Conservation (phyloP, 2,329 filamentous ascomycete species). For the Alternaria consortialis region DNA sequence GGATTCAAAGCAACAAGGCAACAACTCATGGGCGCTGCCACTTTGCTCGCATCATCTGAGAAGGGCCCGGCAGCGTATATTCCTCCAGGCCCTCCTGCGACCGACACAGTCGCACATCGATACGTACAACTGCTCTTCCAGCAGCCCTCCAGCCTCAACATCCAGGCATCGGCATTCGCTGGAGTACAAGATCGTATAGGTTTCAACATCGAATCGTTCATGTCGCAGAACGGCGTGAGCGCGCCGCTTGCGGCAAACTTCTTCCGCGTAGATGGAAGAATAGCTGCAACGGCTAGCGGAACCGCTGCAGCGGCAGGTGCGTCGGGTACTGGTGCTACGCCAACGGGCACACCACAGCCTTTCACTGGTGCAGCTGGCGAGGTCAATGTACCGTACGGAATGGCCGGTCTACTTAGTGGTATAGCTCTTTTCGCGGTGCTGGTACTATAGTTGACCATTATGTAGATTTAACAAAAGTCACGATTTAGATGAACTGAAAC, state of each 20-base stretch:
- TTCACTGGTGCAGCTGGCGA: slow-evolving; percentile 32
- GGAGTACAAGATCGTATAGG: slow-evolving; percentile 32
- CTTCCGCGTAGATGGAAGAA: slow-evolving; percentile 47
- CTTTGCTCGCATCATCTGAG: slow-evolving; percentile 38
- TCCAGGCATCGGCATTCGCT: slow-evolving; percentile 34
- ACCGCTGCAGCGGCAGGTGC: neutral
- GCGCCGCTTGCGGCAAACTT: slow-evolving; percentile 47
- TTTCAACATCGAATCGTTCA: slow-evolving; percentile 44
- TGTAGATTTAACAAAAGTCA: neutral
- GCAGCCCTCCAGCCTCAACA: slow-evolving; percentile 37
- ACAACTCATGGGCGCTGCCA: slow-evolving; percentile 27
- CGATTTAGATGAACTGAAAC: neutral
- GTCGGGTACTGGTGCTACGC: slow-evolving; percentile 24
- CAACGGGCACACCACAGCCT: slow-evolving; percentile 22
- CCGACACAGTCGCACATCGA: slow-evolving; percentile 45
- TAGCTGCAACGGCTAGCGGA: slow-evolving; percentile 12
- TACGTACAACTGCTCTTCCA: slow-evolving; percentile 48
- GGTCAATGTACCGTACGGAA: slow-evolving; percentile 20
- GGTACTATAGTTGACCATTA: slow-evolving; percentile 6
- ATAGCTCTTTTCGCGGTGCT: slow-evolving; percentile 27
- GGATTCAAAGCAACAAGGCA: slow-evolving; percentile 47
- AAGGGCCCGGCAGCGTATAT: slow-evolving; percentile 46
- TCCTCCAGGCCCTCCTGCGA: slow-evolving; percentile 44
- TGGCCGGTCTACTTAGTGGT: slow-evolving; percentile 24
- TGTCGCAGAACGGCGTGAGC: slow-evolving; percentile 32